Conservation (phyloP, 1,284 basidiomycete genomes). For the Leccinum pachyderme region DNA sequence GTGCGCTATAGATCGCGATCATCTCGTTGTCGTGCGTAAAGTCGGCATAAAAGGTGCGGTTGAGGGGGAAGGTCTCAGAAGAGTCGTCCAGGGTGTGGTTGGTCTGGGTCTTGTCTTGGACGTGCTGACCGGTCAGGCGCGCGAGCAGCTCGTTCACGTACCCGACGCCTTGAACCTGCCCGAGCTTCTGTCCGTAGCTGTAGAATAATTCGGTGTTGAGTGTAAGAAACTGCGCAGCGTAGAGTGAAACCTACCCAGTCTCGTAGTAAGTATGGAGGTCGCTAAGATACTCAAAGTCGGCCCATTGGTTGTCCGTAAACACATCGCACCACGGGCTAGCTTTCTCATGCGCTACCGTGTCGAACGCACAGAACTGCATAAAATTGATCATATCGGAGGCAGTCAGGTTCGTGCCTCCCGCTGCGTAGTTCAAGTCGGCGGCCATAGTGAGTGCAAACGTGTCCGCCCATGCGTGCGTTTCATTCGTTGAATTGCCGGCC, state of each 20-base stretch:
- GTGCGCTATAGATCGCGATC: conserved; percentile 68
- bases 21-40: conserved; percentile 84
- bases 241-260: conserved; percentile 49
- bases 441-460: conserved; percentile 57
- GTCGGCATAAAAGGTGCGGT: conserved; percentile 36
- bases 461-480: conserved; percentile 50
- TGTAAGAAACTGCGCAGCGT: not conserved
- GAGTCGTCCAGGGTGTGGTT: conserved; percentile 73
- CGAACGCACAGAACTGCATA: conserved; percentile 77
- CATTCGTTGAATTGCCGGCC: conserved; percentile 42
- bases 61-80: conserved; percentile 68
- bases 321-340: conserved; percentile 70
- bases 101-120: conserved; percentile 71
- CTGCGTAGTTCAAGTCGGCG: conserved; percentile 57
- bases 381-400: conserved; percentile 58
- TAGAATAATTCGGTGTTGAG: not conserved
- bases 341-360: conserved; percentile 53
- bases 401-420: conserved; percentile 61
- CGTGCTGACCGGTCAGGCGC: conserved; percentile 61
- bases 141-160: conserved; percentile 84
- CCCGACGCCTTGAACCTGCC: conserved; percentile 75
- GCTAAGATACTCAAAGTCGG: conserved; percentile 61
- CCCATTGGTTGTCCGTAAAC: conserved; percentile 53
- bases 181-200: conserved; percentile 64
- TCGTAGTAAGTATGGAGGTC: conserved; percentile 77